A percentile compares a stretch with the other conserved stretches of the same genome.
These are phyloP conservation scores for Lentinula sp. DNA, from an alignment of 768 basidiomycete genomes.

Conservation along the genomic window DNA sequence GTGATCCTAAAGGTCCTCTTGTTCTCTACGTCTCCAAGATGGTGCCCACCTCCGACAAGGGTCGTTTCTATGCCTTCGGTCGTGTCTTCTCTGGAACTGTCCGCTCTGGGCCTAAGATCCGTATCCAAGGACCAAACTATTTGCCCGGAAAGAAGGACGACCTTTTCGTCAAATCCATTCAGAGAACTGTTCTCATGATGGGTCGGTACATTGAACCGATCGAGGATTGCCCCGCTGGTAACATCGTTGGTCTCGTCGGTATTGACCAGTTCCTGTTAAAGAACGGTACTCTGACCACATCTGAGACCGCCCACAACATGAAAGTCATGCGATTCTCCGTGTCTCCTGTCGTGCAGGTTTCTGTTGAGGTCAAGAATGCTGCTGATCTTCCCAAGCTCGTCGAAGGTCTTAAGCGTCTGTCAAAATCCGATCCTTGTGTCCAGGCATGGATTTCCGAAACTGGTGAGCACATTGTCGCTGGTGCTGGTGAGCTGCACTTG, in stretches of 20 bases:
- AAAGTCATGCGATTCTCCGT: conserved; percentile 99
- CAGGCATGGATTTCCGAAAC: conserved; percentile 89
- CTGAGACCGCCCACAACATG: conserved; percentile 99
- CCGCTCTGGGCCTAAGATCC: conserved; percentile 94
- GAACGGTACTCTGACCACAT: conserved; percentile 95
- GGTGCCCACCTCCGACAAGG: conserved; percentile 99
- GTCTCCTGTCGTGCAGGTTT: conserved; percentile 97
- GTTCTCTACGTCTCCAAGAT: conserved; percentile 99
- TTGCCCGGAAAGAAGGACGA: conserved; percentile 98
- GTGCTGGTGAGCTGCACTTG: conserved; percentile 98
- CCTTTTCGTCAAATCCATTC: conserved; percentile 94
- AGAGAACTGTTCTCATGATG: conserved; percentile 99
- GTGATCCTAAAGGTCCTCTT: conserved; percentile 93
- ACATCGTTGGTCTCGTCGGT: conserved; percentile 98
- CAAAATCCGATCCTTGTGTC: conserved; percentile 99
- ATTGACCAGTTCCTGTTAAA: conserved; percentile 99
- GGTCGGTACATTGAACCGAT: conserved; percentile 98
- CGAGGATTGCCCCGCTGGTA: conserved; percentile 98
- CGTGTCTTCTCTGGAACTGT: conserved; percentile 99
- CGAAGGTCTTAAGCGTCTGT: conserved; percentile 99
- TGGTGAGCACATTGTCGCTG: conserved; percentile 98
- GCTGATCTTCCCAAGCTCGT: conserved; percentile 98
- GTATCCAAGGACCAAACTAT: conserved; percentile 99
- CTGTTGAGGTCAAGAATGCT: conserved; percentile 99
- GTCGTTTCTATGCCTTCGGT: conserved; percentile 99